phyloP scores from a whole-genome alignment of 2,329 filamentous ascomycete species.

The Lecanosticta acicola region DNA sequence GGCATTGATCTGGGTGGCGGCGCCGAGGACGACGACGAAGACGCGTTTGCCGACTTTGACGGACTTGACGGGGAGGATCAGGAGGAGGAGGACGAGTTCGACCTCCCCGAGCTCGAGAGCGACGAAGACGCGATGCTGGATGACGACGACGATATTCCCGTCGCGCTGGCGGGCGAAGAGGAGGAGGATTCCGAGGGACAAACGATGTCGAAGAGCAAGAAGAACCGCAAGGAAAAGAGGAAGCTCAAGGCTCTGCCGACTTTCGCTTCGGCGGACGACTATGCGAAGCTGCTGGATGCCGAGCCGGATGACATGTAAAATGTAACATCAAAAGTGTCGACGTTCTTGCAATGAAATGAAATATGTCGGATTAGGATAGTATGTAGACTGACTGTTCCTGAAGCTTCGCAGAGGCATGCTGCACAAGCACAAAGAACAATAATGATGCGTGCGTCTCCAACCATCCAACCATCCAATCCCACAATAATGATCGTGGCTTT shows the following conservation, averaged over 20 bases:
- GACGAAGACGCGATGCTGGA: constrained; percentile 38
- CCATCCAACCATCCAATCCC: too few species aligned
- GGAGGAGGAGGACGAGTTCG: constrained; percentile 52
- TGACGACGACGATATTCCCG: constrained; percentile 51
- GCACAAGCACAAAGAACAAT: too few species aligned
- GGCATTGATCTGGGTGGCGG: constrained; percentile 42
- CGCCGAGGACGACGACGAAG: constrained; percentile 37
- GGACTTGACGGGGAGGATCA: constrained; percentile 33
- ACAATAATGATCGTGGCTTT: too few species aligned
- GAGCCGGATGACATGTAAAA: constrained; percentile 18
- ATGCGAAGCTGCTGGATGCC: constrained; percentile 57
- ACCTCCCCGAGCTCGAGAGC: constrained; percentile 42
- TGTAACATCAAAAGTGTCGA: too few species aligned
- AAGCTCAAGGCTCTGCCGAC: constrained; percentile 84
- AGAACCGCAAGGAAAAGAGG: constrained; percentile 62
- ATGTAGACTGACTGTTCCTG: too few species aligned
- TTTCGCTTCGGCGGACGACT: constrained; percentile 91
- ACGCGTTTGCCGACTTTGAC: constrained; percentile 41
- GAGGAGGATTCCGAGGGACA: constrained; percentile 43
- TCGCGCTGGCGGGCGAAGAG: constrained; percentile 46
- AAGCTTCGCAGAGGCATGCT: too few species aligned
- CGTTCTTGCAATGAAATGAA: too few species aligned
- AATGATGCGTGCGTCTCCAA: too few species aligned
- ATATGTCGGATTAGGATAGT: too few species aligned
- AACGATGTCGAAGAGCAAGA: constrained; percentile 36